Evolutionary conservation across 73 alveolate genomes (phyloP), one percentile per base, ranked within the genome.

Genomic region (Effrenium voratum): DNA sequence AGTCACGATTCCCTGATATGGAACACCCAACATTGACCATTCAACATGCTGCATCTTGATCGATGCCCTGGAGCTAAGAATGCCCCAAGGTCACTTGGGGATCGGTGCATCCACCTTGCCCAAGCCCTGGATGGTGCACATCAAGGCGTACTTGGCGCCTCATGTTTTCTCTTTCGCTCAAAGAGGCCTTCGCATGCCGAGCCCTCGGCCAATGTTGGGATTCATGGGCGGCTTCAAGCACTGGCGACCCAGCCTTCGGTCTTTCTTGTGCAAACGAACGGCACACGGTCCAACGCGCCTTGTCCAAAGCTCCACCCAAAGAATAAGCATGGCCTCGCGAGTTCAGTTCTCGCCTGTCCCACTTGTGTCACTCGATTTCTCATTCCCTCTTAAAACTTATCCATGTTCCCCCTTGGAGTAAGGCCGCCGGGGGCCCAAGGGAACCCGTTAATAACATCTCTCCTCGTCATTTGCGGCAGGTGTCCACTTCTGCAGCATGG

Each of bases 131-230:
- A 90, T 76, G 41, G 88, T 76, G 59, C 97, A 90, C 97, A 90
- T 90, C 88, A 90, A 55, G 55, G 97, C 97, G 36, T 90, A 90
- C 87, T 90, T 90, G 57, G 97, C 97, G 68, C 97, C 97, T 90
- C 38, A 66, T n/a, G n/a, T n/a, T n/a, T n/a, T n/a, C n/a, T n/a
- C n/a, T n/a, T n/a, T n/a, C n/a, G n/a, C n/a, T n/a, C n/a, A n/a
- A n/a, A n/a, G n/a, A n/a, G n/a, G n/a, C n/a, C n/a, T n/a, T n/a
- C n/a, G n/a, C n/a, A n/a, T n/a, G n/a, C n/a, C n/a, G n/a, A n/a
- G n/a, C n/a, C n/a, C 41, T 50, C 15, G 28, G 70, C 95, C 95
- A 44, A 63, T 66, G 85, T 66, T 87, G 38, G 84, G 85, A 43
- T 87, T 87, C 95, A 87, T 87, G 24, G 95, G 95, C 36, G 95